Base-by-base conservation (phyloP, 768 basidiomycete genomes). In the Macrolepiota fuliginosa region DNA sequence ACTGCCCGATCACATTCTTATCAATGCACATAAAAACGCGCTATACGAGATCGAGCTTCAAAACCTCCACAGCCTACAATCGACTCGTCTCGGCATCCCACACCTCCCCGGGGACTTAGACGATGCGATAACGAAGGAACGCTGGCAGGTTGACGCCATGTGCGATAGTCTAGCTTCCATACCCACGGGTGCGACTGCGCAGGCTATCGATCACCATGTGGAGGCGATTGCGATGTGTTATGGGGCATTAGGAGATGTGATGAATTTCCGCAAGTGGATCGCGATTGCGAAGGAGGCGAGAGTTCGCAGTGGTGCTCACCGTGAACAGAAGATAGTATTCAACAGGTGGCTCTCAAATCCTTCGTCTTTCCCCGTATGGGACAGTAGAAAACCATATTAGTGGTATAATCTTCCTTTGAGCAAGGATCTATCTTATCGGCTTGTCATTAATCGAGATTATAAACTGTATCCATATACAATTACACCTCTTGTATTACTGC, bases 171-270 rank as follows among this genome's bases (percentile, higher is more conserved):
- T 58, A 25, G 57, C n/a, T 24, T 15, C 42, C 22, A 22, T 5
- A n/a, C 24, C 53, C 6, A 46, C 29, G 27, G 13, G 19, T 2
- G 24, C 24, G 4, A 19, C 45, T 25, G 29, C 58, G 1, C 42
- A 61, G 11, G 45, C 42, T 19, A 55, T 61, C 17, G 60, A 61
- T 29, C 32, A 54, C n/a, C 77, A 79, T 40, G 64, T 74, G 11
- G 79, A 80, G 53, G 68, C 65, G 4, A 73, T 80, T 25, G 76
- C 76, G 2, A 75, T 77, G 72, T 77, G 76, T 47, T 78, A 77
- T 64, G 79, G 77, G 0, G 77, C 76, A 10, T 64, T 80, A 17
- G 68, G 69, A 19, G 76, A 80, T 40, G 67, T 64, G 15, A 65
- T 72, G 29, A 71, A 71, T 56, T 80, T 80, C 58, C 68, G 65